A percentile compares a stretch with the other conserved stretches of the same genome.
Conservation (phyloP, 2,329 filamentous ascomycete species). For the Fusarium sp. region DNA sequence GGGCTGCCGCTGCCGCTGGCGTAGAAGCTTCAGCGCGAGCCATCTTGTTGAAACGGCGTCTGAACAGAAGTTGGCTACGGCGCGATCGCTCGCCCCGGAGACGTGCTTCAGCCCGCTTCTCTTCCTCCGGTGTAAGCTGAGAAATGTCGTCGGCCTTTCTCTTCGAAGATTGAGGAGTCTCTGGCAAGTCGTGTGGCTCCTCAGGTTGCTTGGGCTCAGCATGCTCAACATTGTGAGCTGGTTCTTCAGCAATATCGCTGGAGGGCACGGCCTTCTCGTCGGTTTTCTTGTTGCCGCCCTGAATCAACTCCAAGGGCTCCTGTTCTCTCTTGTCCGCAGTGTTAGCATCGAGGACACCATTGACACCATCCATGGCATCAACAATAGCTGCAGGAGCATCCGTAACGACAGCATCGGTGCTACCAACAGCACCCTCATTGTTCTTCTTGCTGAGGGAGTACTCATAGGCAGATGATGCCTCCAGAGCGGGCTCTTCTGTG, state of each 20-base stretch:
- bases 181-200: background rate
- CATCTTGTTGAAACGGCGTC: background rate
- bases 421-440: background rate
- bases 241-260: background rate
- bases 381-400: background rate
- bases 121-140: slow-evolving; percentile 27
- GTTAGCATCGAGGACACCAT: background rate
- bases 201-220: background rate
- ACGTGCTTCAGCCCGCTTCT: background rate
- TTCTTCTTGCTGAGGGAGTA: slow-evolving; percentile 46
- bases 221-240: background rate
- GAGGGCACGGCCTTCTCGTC: slow-evolving; percentile 5
- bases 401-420: background rate
- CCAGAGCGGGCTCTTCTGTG: slow-evolving; percentile 15
- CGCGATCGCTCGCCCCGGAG: background rate
- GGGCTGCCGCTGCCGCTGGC: background rate
- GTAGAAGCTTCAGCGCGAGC: background rate
- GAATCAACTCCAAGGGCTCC: background rate
- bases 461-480: slow-evolving; percentile 48
- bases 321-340: slow-evolving; percentile 2
- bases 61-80: background rate
- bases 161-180: slow-evolving; percentile 29
- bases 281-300: slow-evolving; percentile 5
- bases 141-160: slow-evolving; percentile 48
- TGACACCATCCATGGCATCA: background rate